A percentile compares a stretch with the other conserved stretches of the same genome.
Evolutionary conservation across 1,139 yeast species (phyloP).

Genomic region (Saccharomyces hybrid): DNA sequence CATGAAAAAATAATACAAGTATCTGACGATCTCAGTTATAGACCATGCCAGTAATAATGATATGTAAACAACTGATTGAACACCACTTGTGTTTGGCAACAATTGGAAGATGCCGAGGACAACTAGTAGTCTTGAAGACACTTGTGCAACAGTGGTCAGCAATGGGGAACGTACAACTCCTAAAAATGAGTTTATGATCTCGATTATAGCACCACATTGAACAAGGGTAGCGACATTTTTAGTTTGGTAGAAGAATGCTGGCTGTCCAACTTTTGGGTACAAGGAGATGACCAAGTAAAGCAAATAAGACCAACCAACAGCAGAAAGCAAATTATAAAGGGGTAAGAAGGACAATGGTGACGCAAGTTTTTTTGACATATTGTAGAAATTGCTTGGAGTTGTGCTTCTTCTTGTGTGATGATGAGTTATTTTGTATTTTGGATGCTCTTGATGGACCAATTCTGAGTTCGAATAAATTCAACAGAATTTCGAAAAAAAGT

Average conservation of each 20-base stretch:
- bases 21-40: slow-evolving; percentile 80
- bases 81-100: slow-evolving; percentile 62
- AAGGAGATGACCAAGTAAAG: slow-evolving; percentile 42
- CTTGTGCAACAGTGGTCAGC: slow-evolving; percentile 78
- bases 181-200: slow-evolving; percentile 65
- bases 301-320: slow-evolving; percentile 60
- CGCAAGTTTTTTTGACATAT: slow-evolving; percentile 16
- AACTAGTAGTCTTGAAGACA: slow-evolving; percentile 71
- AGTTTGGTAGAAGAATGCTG: slow-evolving; percentile 52
- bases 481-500: background rate
- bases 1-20: slow-evolving; percentile 67
- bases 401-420: background rate
- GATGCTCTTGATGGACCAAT: background rate
- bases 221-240: slow-evolving; percentile 54
- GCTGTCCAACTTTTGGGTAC: slow-evolving; percentile 43
- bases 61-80: slow-evolving; percentile 47
- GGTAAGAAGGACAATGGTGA: slow-evolving; percentile 28
- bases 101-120: slow-evolving; percentile 79
- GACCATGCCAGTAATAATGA: slow-evolving; percentile 83
- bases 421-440: background rate
- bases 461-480: background rate
- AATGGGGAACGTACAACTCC: slow-evolving; percentile 84
- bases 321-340: slow-evolving; percentile 61
- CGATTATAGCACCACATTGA: slow-evolving; percentile 80
- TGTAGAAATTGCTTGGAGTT: background rate